Conservation (phyloP, 345 rosid species). For the Carallia brachiata region DNA sequence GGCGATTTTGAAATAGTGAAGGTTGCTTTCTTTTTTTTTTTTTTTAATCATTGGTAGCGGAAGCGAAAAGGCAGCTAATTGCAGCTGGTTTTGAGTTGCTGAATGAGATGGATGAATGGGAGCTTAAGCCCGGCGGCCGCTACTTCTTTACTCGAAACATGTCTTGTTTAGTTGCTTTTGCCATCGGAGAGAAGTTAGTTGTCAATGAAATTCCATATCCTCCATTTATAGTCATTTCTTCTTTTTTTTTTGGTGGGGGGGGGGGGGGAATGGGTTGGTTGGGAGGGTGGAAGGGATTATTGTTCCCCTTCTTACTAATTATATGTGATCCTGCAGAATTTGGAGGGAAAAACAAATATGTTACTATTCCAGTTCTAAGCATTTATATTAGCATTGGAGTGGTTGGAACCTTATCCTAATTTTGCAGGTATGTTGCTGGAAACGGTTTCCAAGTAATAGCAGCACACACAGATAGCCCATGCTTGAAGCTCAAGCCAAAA, state of each 20-base stretch:
- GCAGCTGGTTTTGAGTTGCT: constrained; percentile 73
- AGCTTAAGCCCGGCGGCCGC: constrained; percentile 83
- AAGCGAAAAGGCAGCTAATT: constrained; percentile 68
- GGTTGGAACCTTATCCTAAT: constrained; percentile 4
- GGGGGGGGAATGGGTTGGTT: no score
- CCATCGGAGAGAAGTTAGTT: constrained; percentile 78
- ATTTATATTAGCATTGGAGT: constrained; percentile 1
- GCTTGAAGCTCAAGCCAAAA: constrained; percentile 89
- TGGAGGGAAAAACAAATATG: no score
- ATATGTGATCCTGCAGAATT: no score
- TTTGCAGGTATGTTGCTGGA: constrained; percentile 70
- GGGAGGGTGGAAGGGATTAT: constrained; percentile 78
- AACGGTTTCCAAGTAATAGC: constrained; percentile 89
- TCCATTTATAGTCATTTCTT: neutral
- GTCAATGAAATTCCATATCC: no score
- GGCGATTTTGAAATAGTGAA: neutral
- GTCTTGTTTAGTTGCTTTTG: constrained; percentile 94
- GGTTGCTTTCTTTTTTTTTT: neutral
- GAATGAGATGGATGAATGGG: constrained; percentile 83
- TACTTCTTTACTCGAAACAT: constrained; percentile 91
- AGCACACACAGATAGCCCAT: constrained; percentile 95
- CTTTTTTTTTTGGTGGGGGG: neutral
- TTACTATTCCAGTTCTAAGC: no score
- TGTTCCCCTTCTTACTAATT: constrained; percentile 11
- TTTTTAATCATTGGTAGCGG: constrained; percentile 45